phyloP scores from a whole-genome alignment of 2,329 filamentous ascomycete species.

The Hypoxylon sp. region DNA sequence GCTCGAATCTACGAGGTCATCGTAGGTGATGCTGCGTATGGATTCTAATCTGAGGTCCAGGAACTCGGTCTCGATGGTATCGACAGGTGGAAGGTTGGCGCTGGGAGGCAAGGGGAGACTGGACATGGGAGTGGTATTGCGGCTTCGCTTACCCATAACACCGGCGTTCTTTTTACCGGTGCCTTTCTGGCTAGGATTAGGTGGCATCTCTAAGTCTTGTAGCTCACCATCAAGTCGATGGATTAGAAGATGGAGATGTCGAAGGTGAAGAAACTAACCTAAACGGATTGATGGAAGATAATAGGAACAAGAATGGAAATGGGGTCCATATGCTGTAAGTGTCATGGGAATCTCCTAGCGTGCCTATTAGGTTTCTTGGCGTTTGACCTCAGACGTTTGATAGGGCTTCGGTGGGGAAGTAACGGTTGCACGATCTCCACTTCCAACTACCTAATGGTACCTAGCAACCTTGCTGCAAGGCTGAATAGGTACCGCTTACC shows the following conservation, averaged over 20 bases:
- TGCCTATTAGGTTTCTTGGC: too few relatives aligned
- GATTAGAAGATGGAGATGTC: neutral
- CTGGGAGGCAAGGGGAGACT: conserved; percentile 53
- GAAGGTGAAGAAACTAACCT: neutral
- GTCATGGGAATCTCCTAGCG: too few relatives aligned
- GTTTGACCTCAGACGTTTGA: too few relatives aligned
- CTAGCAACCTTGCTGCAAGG: too few relatives aligned
- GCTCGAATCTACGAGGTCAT: conserved; percentile 75
- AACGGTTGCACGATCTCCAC: too few relatives aligned
- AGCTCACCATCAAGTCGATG: neutral
- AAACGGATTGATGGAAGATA: neutral
- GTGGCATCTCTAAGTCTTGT: conserved; percentile 62
- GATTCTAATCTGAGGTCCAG: conserved; percentile 72
- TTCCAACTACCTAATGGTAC: too few relatives aligned
- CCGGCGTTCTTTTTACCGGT: conserved; percentile 73
- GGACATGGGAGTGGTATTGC: conserved; percentile 80
- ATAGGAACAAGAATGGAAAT: neutral
- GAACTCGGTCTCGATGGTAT: conserved; percentile 71
- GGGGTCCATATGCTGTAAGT: too few relatives aligned
- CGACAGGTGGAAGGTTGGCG: conserved; percentile 61
- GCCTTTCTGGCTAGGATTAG: conserved; percentile 69
- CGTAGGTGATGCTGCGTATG: conserved; percentile 71
- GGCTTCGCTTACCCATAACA: conserved; percentile 75
- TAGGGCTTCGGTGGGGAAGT: too few relatives aligned
- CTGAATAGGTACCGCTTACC: too few relatives aligned